Evolutionary conservation across 768 basidiomycete genomes (phyloP).

Genomic region (Solioccasus polychromus): DNA sequence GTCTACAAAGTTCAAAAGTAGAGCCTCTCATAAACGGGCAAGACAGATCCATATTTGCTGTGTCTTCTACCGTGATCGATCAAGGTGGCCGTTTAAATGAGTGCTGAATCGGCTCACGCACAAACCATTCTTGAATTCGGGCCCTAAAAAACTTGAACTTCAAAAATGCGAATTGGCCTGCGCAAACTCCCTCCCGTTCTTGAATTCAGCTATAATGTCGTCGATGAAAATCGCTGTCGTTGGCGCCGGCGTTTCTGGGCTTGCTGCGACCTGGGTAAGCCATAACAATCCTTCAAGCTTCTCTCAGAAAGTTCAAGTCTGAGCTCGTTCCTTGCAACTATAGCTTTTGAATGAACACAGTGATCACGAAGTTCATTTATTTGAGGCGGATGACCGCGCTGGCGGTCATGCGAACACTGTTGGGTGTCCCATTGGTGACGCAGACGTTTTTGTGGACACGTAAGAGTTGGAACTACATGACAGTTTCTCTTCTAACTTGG

Average conservation of each 20-base stretch:
- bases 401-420: slow-evolving; percentile 83
- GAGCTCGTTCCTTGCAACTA: too few relatives aligned
- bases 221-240: slow-evolving; percentile 66
- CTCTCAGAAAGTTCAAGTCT: too few relatives aligned
- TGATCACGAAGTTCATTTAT: slow-evolving; percentile 72
- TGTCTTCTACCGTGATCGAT: not conserved
- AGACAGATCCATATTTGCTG: not conserved
- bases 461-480: slow-evolving; percentile 38
- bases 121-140: not conserved
- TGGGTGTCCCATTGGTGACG: slow-evolving; percentile 40
- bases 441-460: slow-evolving; percentile 64
- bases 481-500: not conserved
- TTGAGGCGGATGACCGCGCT: slow-evolving; percentile 61
- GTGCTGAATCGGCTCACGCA: not conserved
- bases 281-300: too few relatives aligned
- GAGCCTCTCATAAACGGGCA: too few relatives aligned
- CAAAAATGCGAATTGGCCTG: too few relatives aligned
- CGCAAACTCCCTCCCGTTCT: not conserved
- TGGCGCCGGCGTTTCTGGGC: slow-evolving; percentile 77
- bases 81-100: too few relatives aligned
- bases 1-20: too few relatives aligned
- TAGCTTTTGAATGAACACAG: slow-evolving; percentile 72
- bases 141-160: not conserved
- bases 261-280: slow-evolving; percentile 70
- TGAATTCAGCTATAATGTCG: too few relatives aligned